A percentile compares a stretch with the other conserved stretches of the same genome.
These are phyloP conservation scores for Emergomyces orientalis DNA, from an alignment of 2,329 filamentous ascomycete genomes.

Conservation along the genomic window DNA sequence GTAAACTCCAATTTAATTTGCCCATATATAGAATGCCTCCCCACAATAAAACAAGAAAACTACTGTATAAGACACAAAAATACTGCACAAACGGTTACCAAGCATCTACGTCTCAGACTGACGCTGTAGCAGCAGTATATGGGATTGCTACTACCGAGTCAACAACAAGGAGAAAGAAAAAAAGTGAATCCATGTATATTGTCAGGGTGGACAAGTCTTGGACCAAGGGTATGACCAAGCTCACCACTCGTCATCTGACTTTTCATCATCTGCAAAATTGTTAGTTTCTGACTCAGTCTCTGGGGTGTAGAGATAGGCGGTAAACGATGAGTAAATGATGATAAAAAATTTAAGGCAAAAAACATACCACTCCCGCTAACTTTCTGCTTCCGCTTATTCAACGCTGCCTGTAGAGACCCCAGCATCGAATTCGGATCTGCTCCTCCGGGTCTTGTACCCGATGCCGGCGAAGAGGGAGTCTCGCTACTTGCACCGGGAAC, in stretches of 20 bases:
- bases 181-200: not conserved
- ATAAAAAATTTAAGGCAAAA: conserved; percentile 14
- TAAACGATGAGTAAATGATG: not conserved
- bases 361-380: conserved; percentile 88
- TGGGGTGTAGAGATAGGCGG: not conserved
- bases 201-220: not conserved
- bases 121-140: not conserved
- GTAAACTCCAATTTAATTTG: not conserved
- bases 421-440: conserved; percentile 56
- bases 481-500: conserved; percentile 45
- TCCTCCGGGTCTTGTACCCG: conserved; percentile 39
- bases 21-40: not conserved
- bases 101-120: not conserved
- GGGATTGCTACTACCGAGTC: not conserved
- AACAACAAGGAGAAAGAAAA: not conserved
- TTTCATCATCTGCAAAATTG: conserved; percentile 35
- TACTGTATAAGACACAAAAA: not conserved
- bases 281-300: conserved; percentile 18
- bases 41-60: not conserved
- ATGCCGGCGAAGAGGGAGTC: conserved; percentile 48
- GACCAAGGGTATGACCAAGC: not conserved
- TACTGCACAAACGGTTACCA: not conserved
- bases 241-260: conserved; percentile 41
- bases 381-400: conserved; percentile 82
- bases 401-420: conserved; percentile 67